Base-by-base conservation (phyloP, 192 early-diverging fungal genomes). In the Umbelopsis isabellina region DNA sequence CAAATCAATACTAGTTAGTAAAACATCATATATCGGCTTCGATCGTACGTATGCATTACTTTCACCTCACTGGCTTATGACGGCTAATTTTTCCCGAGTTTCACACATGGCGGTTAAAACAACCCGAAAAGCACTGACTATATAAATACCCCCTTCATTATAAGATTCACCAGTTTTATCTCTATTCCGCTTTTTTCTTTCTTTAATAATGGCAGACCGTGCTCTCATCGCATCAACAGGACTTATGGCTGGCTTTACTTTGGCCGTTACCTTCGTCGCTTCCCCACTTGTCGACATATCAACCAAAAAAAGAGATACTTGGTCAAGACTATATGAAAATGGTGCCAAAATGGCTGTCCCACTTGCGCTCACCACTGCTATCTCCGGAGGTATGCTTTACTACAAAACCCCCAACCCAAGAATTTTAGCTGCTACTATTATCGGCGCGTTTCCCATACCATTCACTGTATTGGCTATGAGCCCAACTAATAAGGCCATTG, bases 201-300 rank as follows among this genome's bases (percentile, higher is more conserved):
- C n/a, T n/a, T n/a, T n/a, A n/a, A 61, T 6, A 30, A 61, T 61
- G 55, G 52, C 55, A 3, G 25, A 35, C 18, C 21, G 25, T 8
- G 55, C 30, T 61, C 30, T 61, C 30, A 35, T 61, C 12, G 27
- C 13, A 16, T 61, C 55, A 16, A 61, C 55, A 4, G 55, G 55
- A 61, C 33, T 61, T 25, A 37, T 61, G 4, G 55, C 55, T 18
- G 55, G 55, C 25, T 7, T 61, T n/a, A 15, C 55, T 35, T 33
- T 61, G 13, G 30, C 3, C 13, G 7, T 61, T 18, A 35, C 30
- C 3, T 1, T 61, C 12, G 27, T 30, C 1, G 55, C 27, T 33
- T 23, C 30, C 8, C 55, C 55, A n/a, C 10, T 16, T 1, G 37
- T 61, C 13, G 2, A 0, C 5, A 18, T 18, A 4, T 61, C 55